Percentiles rank a stretch among this genome's conserved stretches.
These are phyloP conservation scores for Populus trichocarpa DNA, from an alignment of 441 rosid genomes.

Conservation along the genomic window DNA sequence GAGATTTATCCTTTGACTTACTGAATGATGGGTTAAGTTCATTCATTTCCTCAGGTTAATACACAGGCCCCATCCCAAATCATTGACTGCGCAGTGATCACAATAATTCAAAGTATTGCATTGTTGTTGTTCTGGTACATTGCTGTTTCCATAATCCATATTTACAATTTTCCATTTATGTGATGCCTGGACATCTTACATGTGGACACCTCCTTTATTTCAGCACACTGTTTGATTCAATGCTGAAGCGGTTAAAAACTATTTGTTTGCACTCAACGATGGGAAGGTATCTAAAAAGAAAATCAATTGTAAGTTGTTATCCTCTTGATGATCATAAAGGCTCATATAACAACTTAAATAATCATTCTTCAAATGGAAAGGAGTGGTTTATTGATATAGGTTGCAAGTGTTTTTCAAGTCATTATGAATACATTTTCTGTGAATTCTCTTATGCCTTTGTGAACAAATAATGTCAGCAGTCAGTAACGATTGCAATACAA, in stretches of 20 bases:
- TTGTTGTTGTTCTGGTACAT: conserved; percentile 81
- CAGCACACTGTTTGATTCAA: conserved; percentile 81
- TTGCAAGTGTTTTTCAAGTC: not conserved
- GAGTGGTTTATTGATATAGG: not conserved
- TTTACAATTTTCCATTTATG: not conserved
- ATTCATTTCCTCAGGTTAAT: conserved; percentile 47
- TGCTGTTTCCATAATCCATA: not conserved
- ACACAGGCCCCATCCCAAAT: conserved; percentile 65
- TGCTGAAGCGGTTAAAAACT: conserved; percentile 70
- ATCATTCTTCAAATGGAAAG: not conserved
- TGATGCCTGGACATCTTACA: conserved; percentile 10
- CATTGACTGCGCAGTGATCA: conserved; percentile 66
- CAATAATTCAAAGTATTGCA: conserved; percentile 78
- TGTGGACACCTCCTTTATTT: conserved; percentile 19
- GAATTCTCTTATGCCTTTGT: too few species aligned
- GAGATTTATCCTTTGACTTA: not conserved
- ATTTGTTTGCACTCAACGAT: conserved; percentile 54
- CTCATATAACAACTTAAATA: not conserved
- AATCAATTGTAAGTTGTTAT: conserved; percentile 63
- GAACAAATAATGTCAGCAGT: too few species aligned
- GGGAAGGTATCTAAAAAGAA: conserved; percentile 75
- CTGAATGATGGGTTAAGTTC: conserved; percentile 14
- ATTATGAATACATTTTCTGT: too few species aligned
- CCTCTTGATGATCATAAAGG: too few species aligned
- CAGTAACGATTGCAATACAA: too few species aligned